Percentiles rank a stretch among this genome's conserved stretches.
Conservation (phyloP, 352 stramenopile species). For the Phytopythium boreale region DNA sequence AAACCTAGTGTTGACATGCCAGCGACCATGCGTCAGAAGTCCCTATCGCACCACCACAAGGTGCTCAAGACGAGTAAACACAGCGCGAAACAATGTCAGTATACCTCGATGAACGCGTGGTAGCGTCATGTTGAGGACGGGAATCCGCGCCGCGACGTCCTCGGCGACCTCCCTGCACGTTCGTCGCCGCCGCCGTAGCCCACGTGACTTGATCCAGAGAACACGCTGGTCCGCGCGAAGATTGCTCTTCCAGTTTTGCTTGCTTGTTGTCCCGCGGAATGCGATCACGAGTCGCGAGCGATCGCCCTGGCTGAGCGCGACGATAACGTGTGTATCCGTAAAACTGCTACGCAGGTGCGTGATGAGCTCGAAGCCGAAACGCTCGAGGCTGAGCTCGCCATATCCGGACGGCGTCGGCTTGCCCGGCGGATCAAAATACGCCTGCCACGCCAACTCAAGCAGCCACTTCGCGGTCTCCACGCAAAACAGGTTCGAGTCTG, state of each 20-base stretch:
- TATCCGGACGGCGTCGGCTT: conserved; percentile 76
- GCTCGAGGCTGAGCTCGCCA: conserved; percentile 65
- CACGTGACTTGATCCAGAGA: conserved; percentile 73
- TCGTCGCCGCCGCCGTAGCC: conserved; percentile 35
- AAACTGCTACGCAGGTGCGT: conserved; percentile 65
- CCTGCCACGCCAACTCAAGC: conserved; percentile 81
- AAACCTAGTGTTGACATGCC: conserved; percentile 43
- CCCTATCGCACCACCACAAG: background rate
- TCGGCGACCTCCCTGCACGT: conserved; percentile 63
- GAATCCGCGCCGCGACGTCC: conserved; percentile 68
- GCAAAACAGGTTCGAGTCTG: conserved; percentile 82
- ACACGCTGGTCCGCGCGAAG: conserved; percentile 78
- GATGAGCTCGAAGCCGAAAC: conserved; percentile 82
- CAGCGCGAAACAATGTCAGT: background rate
- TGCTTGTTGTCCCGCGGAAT: conserved; percentile 84
- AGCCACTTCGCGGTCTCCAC: conserved; percentile 83
- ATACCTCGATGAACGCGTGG: conserved; percentile 81
- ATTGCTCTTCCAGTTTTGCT: conserved; percentile 89
- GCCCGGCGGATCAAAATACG: conserved; percentile 83
- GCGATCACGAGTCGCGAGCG: conserved; percentile 78
- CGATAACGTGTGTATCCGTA: conserved; percentile 78
- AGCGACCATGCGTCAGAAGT: background rate
- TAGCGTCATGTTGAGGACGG: conserved; percentile 81
- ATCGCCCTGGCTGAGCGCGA: conserved; percentile 42
- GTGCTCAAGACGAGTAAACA: conserved; percentile 10